Conservation (phyloP, 768 basidiomycete species). For the Mycena vulgaris region DNA sequence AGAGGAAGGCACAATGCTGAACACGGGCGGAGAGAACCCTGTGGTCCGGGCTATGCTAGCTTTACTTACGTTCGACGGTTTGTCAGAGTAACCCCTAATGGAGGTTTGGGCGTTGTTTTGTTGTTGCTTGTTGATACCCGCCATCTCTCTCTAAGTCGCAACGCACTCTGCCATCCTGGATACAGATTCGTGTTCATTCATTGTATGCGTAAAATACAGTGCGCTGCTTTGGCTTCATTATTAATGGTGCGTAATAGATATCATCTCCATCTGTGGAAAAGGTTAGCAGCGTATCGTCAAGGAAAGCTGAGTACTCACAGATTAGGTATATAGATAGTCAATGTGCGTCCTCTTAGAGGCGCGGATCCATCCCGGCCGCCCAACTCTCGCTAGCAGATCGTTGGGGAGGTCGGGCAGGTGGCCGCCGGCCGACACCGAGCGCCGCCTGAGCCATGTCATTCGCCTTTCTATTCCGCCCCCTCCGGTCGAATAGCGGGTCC, state of each 20-base stretch:
- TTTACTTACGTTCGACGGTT: slow-evolving; percentile 42
- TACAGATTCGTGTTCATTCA: slow-evolving; percentile 21
- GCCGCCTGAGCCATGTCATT: slow-evolving; percentile 37
- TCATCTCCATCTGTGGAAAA: slow-evolving; percentile 24
- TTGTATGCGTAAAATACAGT: slow-evolving; percentile 31
- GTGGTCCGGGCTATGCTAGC: slow-evolving; percentile 55
- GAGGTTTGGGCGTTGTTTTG: neutral
- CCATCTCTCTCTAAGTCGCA: neutral
- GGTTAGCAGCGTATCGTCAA: neutral
- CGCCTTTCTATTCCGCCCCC: slow-evolving; percentile 27
- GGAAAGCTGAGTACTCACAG: slow-evolving; percentile 22
- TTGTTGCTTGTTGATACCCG: slow-evolving; percentile 2
- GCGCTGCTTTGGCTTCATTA: slow-evolving; percentile 11
- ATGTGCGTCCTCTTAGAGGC: slow-evolving; percentile 21
- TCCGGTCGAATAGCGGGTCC: slow-evolving; percentile 7
- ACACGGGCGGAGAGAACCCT: slow-evolving; percentile 60
- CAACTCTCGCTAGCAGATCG: slow-evolving; percentile 39
- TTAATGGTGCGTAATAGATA: slow-evolving; percentile 27
- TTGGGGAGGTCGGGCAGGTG: slow-evolving; percentile 1
- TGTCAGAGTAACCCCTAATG: slow-evolving; percentile 27
- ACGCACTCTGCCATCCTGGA: neutral
- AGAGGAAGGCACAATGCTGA: slow-evolving; percentile 62
- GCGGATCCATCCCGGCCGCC: slow-evolving; percentile 26
- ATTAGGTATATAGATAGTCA: slow-evolving; percentile 28
- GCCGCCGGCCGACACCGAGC: slow-evolving; percentile 29